Evolutionary conservation across 208 protist species (phyloP), one percentile per base, ranked within the genome.

Genomic region (Porcisia deanei): DNA sequence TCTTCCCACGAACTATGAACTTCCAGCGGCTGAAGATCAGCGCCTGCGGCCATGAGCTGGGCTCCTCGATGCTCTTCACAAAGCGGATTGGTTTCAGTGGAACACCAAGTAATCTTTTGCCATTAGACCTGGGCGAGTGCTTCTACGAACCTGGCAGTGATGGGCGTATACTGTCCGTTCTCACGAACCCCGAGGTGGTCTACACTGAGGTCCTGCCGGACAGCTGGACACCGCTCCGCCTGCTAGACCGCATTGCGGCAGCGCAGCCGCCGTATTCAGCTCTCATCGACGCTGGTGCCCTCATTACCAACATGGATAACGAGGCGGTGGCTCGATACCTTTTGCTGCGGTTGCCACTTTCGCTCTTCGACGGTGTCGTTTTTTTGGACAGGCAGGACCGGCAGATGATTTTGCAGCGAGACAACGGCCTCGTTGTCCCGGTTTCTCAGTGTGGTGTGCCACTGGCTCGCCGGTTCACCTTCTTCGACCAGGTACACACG

Each of bases 251-350:
- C 45, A 97, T 99, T 37, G 93, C 96, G 20, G 79, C 80, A 10
- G 84, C 87, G 30, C 79, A 88, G 60, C 93, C 91, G 45, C 89
- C 95, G 25, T 97, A 84, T 73, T 85, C 98, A 43, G 93, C 98
- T 14, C 96, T 99, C 77, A 99, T 99, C 59, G 98, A 99, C 81
- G 97, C 97, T 22, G 98, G 98, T 41, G 98, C 98, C 7, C 89
- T 99, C 58, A 99, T 99, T 83, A 99, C 98, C 39, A 98, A 98
- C 77, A 93, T 99, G 92, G 87, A 88, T 70, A 99, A 99, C 87
- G 81, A 94, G 76, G 86, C 97, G 53, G 85, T 98, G 16, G 97
- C 97, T 3, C 75, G 77, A 8, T 98, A 95, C 73, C 82, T 99
- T 49, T 85, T 99, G 52, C 64, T 67, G 20, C 74, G 88, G 45